Evolutionary conservation across 1,139 yeast genomes (phyloP), one percentile per base, ranked within the genome.

Genomic region (Suhomyces maxii): DNA sequence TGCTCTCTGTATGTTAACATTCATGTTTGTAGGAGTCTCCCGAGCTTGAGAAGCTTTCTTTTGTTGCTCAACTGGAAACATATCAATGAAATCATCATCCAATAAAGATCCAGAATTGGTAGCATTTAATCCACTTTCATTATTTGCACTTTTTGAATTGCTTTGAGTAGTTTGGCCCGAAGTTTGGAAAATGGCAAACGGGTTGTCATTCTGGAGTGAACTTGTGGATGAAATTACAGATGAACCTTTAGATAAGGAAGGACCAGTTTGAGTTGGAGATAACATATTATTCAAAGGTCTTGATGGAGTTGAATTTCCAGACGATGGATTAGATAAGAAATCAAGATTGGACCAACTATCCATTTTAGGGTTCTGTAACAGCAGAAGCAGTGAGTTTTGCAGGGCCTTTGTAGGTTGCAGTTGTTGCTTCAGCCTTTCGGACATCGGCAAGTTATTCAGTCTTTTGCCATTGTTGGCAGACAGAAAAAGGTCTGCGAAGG

Each of bases 31-130:
- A 11, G 36, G 10, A 9, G 41, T 26, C 11, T 10, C 30, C 6
- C 36, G 30, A 18, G 32, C 18, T 25, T 13, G 25, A n/a, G 25
- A 28, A 23, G 41, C 36, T 35, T 35, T 18, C 14, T 28, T 14
- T 28, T 28, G 31, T 28, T 11, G 11, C 6, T 28, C 31, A 28
- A 18, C 39, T 8, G 50, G 52, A 49, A 58, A 74, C 6, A 69
- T 72, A 55, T 75, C 79, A 0, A 69, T 68, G 47, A 75, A 75
- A 1, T 73, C 79, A 40, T 73, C 80, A 43, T 73, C 79, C 39
- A 74, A 52, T 45, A 73, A 63, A 23, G 51, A 48, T n/a, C 25
- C 31, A 28, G 31, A 28, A 7, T 28, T 28, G 23, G 23, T 18
- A 18, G 23, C 23, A 18, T 18, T 18, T 18, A 18, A 4, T 8